Evolutionary conservation across 78 protist genomes (phyloP).

Genomic region (Neovahlkampfia damariscottae): DNA sequence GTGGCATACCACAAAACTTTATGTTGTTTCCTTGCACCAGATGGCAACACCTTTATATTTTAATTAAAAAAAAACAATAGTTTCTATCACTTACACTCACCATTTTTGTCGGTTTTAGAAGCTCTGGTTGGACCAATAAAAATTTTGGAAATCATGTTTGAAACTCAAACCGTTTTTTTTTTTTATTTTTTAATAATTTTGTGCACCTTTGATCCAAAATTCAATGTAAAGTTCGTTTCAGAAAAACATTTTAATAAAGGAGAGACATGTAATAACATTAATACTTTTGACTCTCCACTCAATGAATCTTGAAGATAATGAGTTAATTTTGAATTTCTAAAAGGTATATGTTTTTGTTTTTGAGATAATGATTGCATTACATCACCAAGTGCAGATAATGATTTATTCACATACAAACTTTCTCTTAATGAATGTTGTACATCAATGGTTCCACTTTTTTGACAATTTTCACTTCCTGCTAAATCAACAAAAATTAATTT

Average conservation of each 20-base stretch:
- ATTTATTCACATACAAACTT: slow-evolving; percentile 22
- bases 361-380: slow-evolving; percentile 27
- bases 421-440: slow-evolving; percentile 22
- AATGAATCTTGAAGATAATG: slow-evolving; percentile 33
- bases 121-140: no score
- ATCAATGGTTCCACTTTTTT: neutral
- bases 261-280: neutral
- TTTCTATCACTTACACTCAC: no score
- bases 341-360: slow-evolving; percentile 34
- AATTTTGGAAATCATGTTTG: no score
- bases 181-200: no score
- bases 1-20: neutral
- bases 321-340: slow-evolving; percentile 52
- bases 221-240: neutral
- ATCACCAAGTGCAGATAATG: slow-evolving; percentile 27
- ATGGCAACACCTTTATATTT: neutral
- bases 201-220: no score
- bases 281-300: neutral
- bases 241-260: neutral
- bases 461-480: slow-evolving; percentile 62
- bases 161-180: no score
- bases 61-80: neutral
- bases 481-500: slow-evolving; percentile 51
- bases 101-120: no score
- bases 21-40: neutral